Conservation (phyloP, 2,329 filamentous ascomycete species). For the Talaromyces sp. region DNA sequence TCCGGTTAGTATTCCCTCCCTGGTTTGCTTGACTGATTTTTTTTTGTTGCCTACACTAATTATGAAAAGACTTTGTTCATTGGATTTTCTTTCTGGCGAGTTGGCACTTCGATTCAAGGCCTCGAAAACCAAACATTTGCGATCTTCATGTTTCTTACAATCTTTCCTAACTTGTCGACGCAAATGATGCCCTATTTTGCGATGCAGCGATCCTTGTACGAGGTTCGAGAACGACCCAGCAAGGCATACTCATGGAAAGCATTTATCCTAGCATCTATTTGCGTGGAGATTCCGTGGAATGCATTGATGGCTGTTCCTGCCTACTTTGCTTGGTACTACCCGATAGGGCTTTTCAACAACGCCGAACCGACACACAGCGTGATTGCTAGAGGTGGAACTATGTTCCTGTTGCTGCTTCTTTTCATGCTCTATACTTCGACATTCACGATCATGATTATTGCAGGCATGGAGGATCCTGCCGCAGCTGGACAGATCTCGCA, state of each 20-base stretch:
- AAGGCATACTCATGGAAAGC: constrained; percentile 72
- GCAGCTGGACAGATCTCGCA: constrained; percentile 64
- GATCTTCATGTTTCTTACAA: constrained; percentile 79
- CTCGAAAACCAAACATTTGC: constrained; percentile 88
- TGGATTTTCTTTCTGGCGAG: constrained; percentile 75
- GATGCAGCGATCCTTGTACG: constrained; percentile 55
- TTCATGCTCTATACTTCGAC: constrained; percentile 69
- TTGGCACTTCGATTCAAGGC: constrained; percentile 70
- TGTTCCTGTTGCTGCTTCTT: constrained; percentile 61
- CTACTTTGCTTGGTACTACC: constrained; percentile 66
- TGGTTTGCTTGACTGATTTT: background rate
- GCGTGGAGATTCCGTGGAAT: constrained; percentile 67
- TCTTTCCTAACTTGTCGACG: constrained; percentile 61
- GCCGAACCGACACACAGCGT: constrained; percentile 35
- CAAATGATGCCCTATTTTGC: constrained; percentile 58
- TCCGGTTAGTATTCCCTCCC: constrained; percentile 1
- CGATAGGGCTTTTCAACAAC: constrained; percentile 47
- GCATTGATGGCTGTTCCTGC: constrained; percentile 56
- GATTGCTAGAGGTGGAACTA: constrained; percentile 56
- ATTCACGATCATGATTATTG: constrained; percentile 70
- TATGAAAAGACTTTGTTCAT: constrained; percentile 63
- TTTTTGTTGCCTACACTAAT: background rate
- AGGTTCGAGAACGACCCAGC: constrained; percentile 57
- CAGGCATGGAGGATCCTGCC: constrained; percentile 63
- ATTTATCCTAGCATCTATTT: constrained; percentile 66